Evolutionary conservation across 306 rosid genomes (phyloP), one percentile per base, ranked within the genome.

Genomic region (Vigna mungo): DNA sequence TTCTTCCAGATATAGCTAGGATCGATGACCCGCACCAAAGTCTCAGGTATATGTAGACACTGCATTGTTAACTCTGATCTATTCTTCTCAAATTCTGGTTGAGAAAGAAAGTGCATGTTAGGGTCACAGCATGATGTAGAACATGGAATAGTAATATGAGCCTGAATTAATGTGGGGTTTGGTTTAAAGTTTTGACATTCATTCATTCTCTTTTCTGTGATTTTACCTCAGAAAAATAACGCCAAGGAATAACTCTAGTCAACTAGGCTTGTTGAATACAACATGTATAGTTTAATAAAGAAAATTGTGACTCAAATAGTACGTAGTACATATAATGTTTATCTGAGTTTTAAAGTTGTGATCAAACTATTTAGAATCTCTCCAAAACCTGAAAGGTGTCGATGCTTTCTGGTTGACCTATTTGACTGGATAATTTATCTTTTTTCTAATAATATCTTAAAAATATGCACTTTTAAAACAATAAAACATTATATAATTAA

Each of bases 11-110:
- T 32, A 48, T 89, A 37, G 74, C 86, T 25, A 80, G 6, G 12
- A 77, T 86, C 74, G 71, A 87, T 72, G 69, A 86, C 21, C 77
- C 84, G 4, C 71, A 75, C 83, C 48, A 74, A 16, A 75, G 10
- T 48, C 82, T 89, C 60, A 90, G 96, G 96, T 93, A 44, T 44
- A 44, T 8, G 3, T 4, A 65, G 5, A 77, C 15, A 15, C 13
- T 23, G 47, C 68, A 43, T 41, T 77, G 48, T 9, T 66, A 7
- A 11, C 3, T 43, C 4, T 53, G 13, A 53, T 53, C 59, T 17
- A 18, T 4, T 54, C 30, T 77, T 20, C 27, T 20, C 65, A 56
- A 58, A 56, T n/a, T 58, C 10, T 9, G 16, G 7, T 1, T 43
- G 12, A 27, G 55, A 56, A 56, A 15, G 6, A 43, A 56, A 23